Conservation (phyloP, 2,329 filamentous ascomycete genomes). For the Alternaria burnsii region DNA sequence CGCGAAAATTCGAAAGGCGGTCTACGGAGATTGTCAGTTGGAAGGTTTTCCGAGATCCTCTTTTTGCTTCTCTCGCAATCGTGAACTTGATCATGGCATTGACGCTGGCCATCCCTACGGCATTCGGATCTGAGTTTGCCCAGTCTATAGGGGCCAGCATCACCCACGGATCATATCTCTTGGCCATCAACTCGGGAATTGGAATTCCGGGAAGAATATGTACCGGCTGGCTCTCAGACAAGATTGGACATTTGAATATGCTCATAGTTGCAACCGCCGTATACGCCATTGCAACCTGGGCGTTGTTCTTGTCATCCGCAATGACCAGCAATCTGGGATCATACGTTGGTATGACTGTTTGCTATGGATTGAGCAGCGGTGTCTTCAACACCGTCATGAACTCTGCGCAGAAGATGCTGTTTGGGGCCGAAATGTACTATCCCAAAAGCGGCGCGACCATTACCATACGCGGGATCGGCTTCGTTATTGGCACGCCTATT, state of each 20-base stretch:
- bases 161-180: constrained; percentile 54
- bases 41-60: constrained; percentile 49
- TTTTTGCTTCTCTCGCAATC: constrained; percentile 54
- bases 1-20: constrained; percentile 50
- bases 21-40: constrained; percentile 53
- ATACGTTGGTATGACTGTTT: constrained; percentile 30
- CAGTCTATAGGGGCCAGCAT: constrained; percentile 55
- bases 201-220: constrained; percentile 57
- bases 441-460: constrained; percentile 29
- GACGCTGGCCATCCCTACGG: constrained; percentile 58
- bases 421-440: constrained; percentile 35
- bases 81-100: constrained; percentile 53
- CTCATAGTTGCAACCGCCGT: constrained; percentile 50
- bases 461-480: constrained; percentile 31
- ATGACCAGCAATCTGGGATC: constrained; percentile 13
- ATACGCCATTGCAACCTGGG: constrained; percentile 27
- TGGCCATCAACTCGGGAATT: constrained; percentile 58
- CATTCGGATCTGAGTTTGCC: constrained; percentile 60
- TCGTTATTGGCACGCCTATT: constrained; percentile 28
- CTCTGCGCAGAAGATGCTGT: constrained; percentile 28
- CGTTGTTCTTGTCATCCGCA: constrained; percentile 31
- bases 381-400: constrained; percentile 28
- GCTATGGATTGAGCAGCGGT: constrained; percentile 30
- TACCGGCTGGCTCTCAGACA: constrained; percentile 58
- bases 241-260: constrained; percentile 59